phyloP scores from a whole-genome alignment of 73 alveolate species.

The Halteria grandinella region DNA sequence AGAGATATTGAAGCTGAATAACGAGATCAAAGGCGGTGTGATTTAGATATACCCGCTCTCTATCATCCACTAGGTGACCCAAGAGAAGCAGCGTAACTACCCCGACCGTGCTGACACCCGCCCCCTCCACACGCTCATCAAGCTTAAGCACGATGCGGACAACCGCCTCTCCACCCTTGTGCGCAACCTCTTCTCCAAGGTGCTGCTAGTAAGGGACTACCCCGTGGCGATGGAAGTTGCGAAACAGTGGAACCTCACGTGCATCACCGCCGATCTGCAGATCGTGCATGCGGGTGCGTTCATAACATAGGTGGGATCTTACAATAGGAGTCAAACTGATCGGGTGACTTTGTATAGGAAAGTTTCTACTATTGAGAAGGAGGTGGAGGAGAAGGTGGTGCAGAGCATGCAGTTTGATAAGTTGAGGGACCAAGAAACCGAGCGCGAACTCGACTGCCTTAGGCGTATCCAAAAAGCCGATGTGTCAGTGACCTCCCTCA shows the following conservation, averaged over 20 bases:
- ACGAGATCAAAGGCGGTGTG: conserved; percentile 89
- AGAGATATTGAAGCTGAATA: conserved; percentile 79
- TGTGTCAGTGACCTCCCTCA: conserved; percentile 44
- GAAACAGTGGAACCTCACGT: conserved; percentile 82
- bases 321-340: conserved; percentile 67
- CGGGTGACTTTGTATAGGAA: conserved; percentile 66
- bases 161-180: conserved; percentile 55
- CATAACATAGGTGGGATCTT: conserved; percentile 85
- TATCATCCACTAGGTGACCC: conserved; percentile 46
- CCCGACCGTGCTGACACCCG: conserved; percentile 69
- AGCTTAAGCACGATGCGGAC: conserved; percentile 69
- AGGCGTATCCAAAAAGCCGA: conserved; percentile 71
- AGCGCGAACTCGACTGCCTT: conserved; percentile 57
- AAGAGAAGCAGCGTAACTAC: conserved; percentile 48
- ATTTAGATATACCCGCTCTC: conserved; percentile 84
- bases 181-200: conserved; percentile 69
- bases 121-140: conserved; percentile 74
- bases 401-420: neutral
- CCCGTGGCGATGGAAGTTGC: conserved; percentile 85
- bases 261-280: conserved; percentile 88
- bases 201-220: conserved; percentile 78
- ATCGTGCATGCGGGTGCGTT: conserved; percentile 90
- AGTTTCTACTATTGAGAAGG: conserved; percentile 54
- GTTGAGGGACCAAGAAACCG: conserved; percentile 42
- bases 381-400: conserved; percentile 65